phyloP scores from a whole-genome alignment of 371 early-diverging fungal genomes.

The Lichtheimia corymbifera region DNA sequence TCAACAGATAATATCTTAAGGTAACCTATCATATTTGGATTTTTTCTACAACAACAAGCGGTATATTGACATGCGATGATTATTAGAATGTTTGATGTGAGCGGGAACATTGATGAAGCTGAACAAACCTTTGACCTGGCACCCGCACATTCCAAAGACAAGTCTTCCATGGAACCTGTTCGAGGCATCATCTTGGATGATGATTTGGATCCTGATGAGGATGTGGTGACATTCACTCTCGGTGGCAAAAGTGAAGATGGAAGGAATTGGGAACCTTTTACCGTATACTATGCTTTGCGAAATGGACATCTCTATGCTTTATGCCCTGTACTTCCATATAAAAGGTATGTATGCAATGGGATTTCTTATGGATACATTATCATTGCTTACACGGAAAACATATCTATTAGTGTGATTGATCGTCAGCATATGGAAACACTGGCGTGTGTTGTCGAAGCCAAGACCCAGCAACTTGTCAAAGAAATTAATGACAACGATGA shows the following conservation, averaged over 20 bases:
- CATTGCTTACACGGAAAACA: not conserved
- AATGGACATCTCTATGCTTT: slow-evolving; percentile 45
- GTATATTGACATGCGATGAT: too few species aligned
- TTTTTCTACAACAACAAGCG: too few species aligned
- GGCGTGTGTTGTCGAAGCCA: slow-evolving; percentile 29
- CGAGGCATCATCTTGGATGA: slow-evolving; percentile 28
- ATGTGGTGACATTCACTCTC: slow-evolving; percentile 41
- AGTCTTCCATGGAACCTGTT: not conserved
- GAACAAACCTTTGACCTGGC: slow-evolving; percentile 49
- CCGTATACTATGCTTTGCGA: slow-evolving; percentile 42
- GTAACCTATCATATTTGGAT: slow-evolving; percentile 12
- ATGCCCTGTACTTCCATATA: slow-evolving; percentile 45
- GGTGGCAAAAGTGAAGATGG: slow-evolving; percentile 32
- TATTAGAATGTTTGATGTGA: slow-evolving; percentile 43
- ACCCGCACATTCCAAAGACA: slow-evolving; percentile 12
- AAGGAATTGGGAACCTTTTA: slow-evolving; percentile 47
- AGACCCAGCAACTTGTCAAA: slow-evolving; percentile 18
- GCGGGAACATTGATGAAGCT: slow-evolving; percentile 34
- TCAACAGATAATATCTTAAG: slow-evolving; percentile 34
- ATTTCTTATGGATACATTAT: not conserved
- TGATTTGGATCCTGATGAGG: slow-evolving; percentile 37
- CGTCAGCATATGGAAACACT: slow-evolving; percentile 40
- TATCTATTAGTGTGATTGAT: slow-evolving; percentile 25
- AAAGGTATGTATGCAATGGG: slow-evolving; percentile 24
- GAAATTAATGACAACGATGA: slow-evolving; percentile 3